Evolutionary conservation across 1,284 basidiomycete species (phyloP), one percentile per base, ranked within the genome.

Genomic region (Sphagnurus paluster): DNA sequence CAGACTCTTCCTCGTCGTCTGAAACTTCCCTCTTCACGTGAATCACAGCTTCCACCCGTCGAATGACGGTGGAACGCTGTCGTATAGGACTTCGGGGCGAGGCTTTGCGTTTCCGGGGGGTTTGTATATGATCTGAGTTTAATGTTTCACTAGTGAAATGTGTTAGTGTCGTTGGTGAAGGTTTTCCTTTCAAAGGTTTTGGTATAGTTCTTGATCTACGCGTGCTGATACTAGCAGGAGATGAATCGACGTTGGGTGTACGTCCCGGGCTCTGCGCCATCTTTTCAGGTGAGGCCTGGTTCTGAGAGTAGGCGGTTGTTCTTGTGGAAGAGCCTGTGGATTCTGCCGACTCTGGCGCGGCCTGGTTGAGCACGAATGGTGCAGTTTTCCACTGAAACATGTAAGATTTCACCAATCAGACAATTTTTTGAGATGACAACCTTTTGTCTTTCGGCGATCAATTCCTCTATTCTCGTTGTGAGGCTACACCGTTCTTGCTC

Each of bases 401-500:
- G 20, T 45, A 14, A 40, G 32, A 5, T 20, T 21, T 20, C 14
- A 13, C 25, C 8, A 9, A 35, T 4, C 13, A 13, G 24, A 41
- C 28, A n/a, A 7, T 13, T 5, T 25, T 10, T 3, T 4, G 32
- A 7, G 7, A 20, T 11, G 51, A 61, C 20, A 39, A 75, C 74
- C 34, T 67, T 65, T 28, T 76, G 59, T 45, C 74, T 72, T 42
- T 78, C 75, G 7, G 73, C 60, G 4, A 79, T 61, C 8, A 84
- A 67, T 46, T 84, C 80, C 37, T 84, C 80, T 9, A 83, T 61
- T 24, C 77, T 70, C 3, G 72, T 71, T 6, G 75, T 69, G 17
- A 86, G 67, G 4, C 73, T 68, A 25, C 71, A 72, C 46, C 84
- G 71, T 49, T 85, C 82, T 46, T 80, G 70, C 50, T 87, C 84